Conservation (phyloP, 352 stramenopile species). For the Globisporangium yorkense region DNA sequence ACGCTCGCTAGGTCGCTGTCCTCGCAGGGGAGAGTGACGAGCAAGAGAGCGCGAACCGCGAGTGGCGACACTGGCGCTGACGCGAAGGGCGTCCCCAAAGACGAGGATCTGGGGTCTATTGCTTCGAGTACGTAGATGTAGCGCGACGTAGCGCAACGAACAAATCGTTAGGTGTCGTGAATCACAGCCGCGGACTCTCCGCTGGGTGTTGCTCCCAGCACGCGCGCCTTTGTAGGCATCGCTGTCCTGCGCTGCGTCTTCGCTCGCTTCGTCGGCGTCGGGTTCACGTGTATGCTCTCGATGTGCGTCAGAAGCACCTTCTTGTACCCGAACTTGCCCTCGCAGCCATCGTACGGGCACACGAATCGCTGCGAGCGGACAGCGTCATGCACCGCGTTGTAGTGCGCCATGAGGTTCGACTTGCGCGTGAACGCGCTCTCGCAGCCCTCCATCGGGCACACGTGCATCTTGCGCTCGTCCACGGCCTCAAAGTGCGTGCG, state of each 20-base stretch:
- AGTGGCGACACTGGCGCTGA: too few relatives aligned
- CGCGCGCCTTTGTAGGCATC: conserved; percentile 22
- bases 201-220: conserved; percentile 14
- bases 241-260: conserved; percentile 26
- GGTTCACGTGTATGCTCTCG: conserved; percentile 49
- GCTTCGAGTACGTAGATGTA: background rate
- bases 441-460: conserved; percentile 53
- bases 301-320: conserved; percentile 61
- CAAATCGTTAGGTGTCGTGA: background rate
- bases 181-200: background rate
- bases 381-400: conserved; percentile 60
- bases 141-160: too few relatives aligned
- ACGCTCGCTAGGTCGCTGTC: conserved; percentile 9
- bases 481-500: conserved; percentile 57
- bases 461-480: conserved; percentile 55
- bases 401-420: conserved; percentile 73
- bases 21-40: background rate
- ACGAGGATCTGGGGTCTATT: too few relatives aligned
- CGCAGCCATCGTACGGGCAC: conserved; percentile 52
- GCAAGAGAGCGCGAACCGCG: background rate
- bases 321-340: conserved; percentile 69
- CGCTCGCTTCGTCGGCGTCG: conserved; percentile 17
- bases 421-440: conserved; percentile 60
- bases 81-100: too few relatives aligned
- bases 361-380: conserved; percentile 55